These are phyloP conservation scores for Euphorbia corollata DNA, from an alignment of 441 rosid species.

Conservation along the genomic window DNA sequence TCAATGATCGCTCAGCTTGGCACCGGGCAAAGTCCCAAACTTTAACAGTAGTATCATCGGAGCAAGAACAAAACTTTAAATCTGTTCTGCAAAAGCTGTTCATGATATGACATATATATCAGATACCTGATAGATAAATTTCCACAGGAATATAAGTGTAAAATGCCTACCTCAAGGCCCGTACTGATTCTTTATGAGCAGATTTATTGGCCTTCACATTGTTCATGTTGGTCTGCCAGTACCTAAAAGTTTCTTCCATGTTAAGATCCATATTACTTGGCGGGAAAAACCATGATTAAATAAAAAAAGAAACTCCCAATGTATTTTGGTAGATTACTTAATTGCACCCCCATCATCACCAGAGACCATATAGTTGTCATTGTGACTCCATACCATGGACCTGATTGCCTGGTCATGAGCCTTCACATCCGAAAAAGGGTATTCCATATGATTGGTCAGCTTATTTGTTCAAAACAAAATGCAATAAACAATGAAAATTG, in stretches of 20 bases:
- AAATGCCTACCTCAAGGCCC: constrained; percentile 60
- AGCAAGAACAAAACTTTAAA: constrained; percentile 96
- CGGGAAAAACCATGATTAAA: constrained; percentile 1
- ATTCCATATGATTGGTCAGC: constrained; percentile 14
- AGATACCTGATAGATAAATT: constrained; percentile 2
- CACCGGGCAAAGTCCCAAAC: constrained; percentile 96
- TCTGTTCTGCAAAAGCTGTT: constrained; percentile 94
- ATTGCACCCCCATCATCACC: constrained; percentile 96
- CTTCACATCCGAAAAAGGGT: constrained; percentile 33
- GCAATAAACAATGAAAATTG: constrained; percentile 10
- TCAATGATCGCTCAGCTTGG: constrained; percentile 79
- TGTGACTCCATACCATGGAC: constrained; percentile 97
- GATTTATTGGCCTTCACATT: constrained; percentile 90
- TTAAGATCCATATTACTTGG: constrained; percentile 7
- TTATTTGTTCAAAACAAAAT: neutral
- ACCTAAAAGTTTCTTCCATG: constrained; percentile 37
- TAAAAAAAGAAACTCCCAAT: neutral
- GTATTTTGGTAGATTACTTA: constrained; percentile 46
- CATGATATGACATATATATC: constrained; percentile 16
- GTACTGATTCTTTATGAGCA: constrained; percentile 95
- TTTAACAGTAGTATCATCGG: constrained; percentile 94
- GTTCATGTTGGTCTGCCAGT: constrained; percentile 98
- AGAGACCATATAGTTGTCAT: constrained; percentile 96
- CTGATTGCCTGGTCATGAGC: constrained; percentile 98
- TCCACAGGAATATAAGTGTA: neutral